Percentiles rank a stretch among this genome's conserved stretches.
Evolutionary conservation across 345 rosid genomes (phyloP).

Genomic region (Boechera retrofracta): DNA sequence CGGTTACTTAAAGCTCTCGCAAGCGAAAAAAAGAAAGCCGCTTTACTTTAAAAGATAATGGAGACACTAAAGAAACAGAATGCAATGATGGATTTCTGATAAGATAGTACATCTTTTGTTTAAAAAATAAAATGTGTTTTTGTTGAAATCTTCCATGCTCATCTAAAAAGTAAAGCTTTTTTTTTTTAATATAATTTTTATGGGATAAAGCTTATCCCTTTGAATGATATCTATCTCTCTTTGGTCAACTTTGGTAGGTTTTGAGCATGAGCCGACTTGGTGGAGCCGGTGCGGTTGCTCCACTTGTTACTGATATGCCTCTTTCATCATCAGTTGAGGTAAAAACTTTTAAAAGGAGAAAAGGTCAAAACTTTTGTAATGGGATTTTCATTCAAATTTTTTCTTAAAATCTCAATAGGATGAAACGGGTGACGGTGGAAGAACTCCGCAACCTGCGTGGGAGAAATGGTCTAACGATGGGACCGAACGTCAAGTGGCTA

Average conservation of each 20-base stretch:
- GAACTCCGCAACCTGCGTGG: slow-evolving; percentile 90
- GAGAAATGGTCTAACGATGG: slow-evolving; percentile 98
- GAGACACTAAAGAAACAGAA: slow-evolving; percentile 38
- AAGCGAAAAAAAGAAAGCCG: slow-evolving; percentile 20
- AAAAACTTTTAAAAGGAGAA: slow-evolving; percentile 22
- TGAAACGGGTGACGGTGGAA: slow-evolving; percentile 81
- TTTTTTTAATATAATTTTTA: not conserved
- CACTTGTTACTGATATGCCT: slow-evolving; percentile 95
- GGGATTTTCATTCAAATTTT: slow-evolving; percentile 8
- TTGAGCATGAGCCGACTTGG: slow-evolving; percentile 99
- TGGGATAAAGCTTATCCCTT: slow-evolving; percentile 40
- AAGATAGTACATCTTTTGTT: slow-evolving; percentile 17
- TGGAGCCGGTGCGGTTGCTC: slow-evolving; percentile 98
- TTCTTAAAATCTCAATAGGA: slow-evolving; percentile 53
- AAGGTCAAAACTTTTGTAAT: slow-evolving; percentile 26
- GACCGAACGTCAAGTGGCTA: slow-evolving; percentile 92
- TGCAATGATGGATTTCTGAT: slow-evolving; percentile 43
- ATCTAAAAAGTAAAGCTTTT: slow-evolving; percentile 28
- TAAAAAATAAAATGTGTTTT: not conserved
- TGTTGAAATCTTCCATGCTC: slow-evolving; percentile 41
- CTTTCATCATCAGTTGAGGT: slow-evolving; percentile 89
- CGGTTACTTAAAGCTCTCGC: slow-evolving; percentile 45
- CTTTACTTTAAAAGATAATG: slow-evolving; percentile 41
- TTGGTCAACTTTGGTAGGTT: slow-evolving; percentile 67
- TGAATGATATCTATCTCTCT: slow-evolving; percentile 23